Evolutionary conservation across 805 yeast genomes (phyloP), one percentile per base, ranked within the genome.

Genomic region (Metschnikowia kofuensis): DNA sequence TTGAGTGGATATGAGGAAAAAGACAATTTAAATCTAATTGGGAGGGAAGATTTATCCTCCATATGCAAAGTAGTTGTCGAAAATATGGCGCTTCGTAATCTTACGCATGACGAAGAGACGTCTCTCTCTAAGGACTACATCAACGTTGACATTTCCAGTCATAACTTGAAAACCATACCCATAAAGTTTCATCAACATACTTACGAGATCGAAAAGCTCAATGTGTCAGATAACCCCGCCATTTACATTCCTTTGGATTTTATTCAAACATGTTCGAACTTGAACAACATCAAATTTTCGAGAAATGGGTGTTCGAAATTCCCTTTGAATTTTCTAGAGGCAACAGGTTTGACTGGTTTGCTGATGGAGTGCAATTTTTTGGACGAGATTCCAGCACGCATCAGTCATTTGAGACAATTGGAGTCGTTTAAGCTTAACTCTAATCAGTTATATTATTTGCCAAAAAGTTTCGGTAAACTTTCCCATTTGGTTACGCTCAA

Each of bases 161-260:
- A 86, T 72, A 84, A 86, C 57, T 71, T 91, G 48, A 89, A 88
- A 53, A 88, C 89, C 15, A 87, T 92, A 7, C 97, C 97, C 0
- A 85, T 89, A 46, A 77, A 86, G 29, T 80, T 91, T 53, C 89
- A 85, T 62, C 87, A 82, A 56, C 87, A 82, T 51, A 87, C 96
- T 0, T 79, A 84, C 48, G 92, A 88, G 53, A 89, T 91, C 49
- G 87, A 86, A 57, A 77, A 84, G 52, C 73, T 91, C 52, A 92
- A 91, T 65, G 89, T 89, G 8, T 86, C 95, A 2, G 82, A 85
- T 53, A 91, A 91, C 63, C 96, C 96, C 4, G 86, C 95, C 14
- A 84, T 92, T 45, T 81, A 83, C 50, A 72, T 91, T 32, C 96
- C 97, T 0, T 69, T 82, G 47, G 96, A 90, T 61, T 91, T 91